A percentile compares a stretch with the other conserved stretches of the same genome.
Conservation (phyloP, 2,329 filamentous ascomycete species). For the Aspergillus fischeri region DNA sequence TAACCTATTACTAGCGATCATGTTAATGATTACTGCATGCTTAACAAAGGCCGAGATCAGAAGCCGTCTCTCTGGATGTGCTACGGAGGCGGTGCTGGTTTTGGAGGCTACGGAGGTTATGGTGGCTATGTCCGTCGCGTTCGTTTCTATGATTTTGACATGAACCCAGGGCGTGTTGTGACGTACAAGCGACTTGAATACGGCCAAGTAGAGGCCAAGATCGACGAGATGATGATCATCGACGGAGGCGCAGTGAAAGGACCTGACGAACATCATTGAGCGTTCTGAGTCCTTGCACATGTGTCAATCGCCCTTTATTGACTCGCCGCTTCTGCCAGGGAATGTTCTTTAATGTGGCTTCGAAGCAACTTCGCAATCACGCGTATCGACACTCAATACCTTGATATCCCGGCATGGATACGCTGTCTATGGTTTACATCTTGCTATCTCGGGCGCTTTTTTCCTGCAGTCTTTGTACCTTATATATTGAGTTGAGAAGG, state of each 20-base stretch:
- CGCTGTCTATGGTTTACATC: neutral
- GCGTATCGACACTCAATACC: neutral
- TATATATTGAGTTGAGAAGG: neutral
- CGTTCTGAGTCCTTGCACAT: neutral
- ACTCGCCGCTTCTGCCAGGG: neutral
- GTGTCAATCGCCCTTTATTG: neutral
- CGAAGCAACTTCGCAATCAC: neutral
- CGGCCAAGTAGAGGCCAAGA: conserved; percentile 48
- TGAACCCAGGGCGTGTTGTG: conserved; percentile 79
- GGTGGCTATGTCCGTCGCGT: conserved; percentile 77
- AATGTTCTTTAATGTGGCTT: neutral
- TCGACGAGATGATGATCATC: conserved; percentile 60
- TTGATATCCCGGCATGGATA: neutral
- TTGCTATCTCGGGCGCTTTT: neutral
- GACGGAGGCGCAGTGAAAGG: conserved; percentile 53
- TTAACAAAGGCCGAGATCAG: conserved; percentile 54
- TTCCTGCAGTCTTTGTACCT: neutral
- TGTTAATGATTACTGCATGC: conserved; percentile 91
- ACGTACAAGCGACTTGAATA: conserved; percentile 90
- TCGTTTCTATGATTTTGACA: conserved; percentile 88
- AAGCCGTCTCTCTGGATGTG: conserved; percentile 90
- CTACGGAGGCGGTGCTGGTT: conserved; percentile 86
- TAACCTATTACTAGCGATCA: conserved; percentile 62
- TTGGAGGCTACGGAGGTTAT: conserved; percentile 93
- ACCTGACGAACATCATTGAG: conserved; percentile 11